Evolutionary conservation across 768 basidiomycete genomes (phyloP), one percentile per base, ranked within the genome.

Genomic region (Russula lepida): DNA sequence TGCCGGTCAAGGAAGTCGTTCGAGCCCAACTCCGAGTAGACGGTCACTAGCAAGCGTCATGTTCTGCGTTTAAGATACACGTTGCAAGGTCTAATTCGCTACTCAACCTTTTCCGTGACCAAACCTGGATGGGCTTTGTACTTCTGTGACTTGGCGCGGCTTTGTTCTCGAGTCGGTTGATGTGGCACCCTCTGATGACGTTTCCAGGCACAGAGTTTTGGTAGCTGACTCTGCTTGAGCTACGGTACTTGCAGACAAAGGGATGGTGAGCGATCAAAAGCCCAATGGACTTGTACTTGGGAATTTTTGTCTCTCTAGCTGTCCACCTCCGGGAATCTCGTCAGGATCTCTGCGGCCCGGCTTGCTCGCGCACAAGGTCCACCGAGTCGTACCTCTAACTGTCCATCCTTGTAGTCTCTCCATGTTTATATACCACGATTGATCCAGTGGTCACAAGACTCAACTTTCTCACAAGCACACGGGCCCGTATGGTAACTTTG

Each of bases 141-240:
- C 27, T 6, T 39, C 11, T 28, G 12, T 15, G 19, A 19, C 6
- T 17, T 3, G 35, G 35, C 19, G 43, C 19, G 21, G 3, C 37
- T 37, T 50, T 49, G 47, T 49, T 48, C 59, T 41, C 46, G 9
- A 32, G 19, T n/a, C n/a, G 41, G 19, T 6, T 25, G n/a, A 8
- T 54, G 28, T 48, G 52, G 37, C 46, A 44, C 53, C 52, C 23
- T 13, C 15, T 23, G 37, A 12, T 43, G 53, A 49, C 59, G 43
- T 60, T 39, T 60, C 59, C 59, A 60, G 59, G 59, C 54, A 60
- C 59, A 33, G 21, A 28, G 48, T 12, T 44, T 21, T 7, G 0
- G 43, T 55, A 55, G 37, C 39, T 50, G n/a, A 30, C 47, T 37
- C 47, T 28, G 28, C 9, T 17, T 28, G 6, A 28, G 28, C 37